Evolutionary conservation across 495 filamentous ascomycete genomes (phyloP).

Genomic region (Cercophora newfieldiana): DNA sequence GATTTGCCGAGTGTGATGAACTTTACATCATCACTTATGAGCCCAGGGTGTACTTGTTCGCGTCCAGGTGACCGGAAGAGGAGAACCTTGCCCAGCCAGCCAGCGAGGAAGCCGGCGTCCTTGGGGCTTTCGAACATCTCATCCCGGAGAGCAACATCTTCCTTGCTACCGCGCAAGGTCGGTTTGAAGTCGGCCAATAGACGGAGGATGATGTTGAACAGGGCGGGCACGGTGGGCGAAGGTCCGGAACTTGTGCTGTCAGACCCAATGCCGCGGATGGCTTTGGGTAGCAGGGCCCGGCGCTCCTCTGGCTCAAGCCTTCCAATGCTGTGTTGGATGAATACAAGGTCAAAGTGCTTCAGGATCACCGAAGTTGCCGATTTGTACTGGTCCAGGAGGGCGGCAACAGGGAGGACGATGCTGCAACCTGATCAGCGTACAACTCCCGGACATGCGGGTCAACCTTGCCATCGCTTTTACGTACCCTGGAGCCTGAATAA

Average conservation of each 20-base stretch:
- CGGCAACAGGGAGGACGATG: conserved; percentile 79
- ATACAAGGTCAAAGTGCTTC: conserved; percentile 83
- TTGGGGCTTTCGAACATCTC: conserved; percentile 59
- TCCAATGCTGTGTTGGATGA: conserved; percentile 82
- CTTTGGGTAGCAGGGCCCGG: conserved; percentile 64
- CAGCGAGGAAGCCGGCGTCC: conserved; percentile 73
- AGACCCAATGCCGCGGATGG: conserved; percentile 71
- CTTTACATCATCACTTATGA: conserved; percentile 67
- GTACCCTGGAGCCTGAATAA: conserved; percentile 45
- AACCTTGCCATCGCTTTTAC: background rate
- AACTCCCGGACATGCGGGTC: background rate
- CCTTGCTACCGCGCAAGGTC: conserved; percentile 71
- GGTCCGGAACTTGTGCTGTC: conserved; percentile 48
- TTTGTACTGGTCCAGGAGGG: conserved; percentile 88
- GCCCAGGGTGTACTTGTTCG: conserved; percentile 59
- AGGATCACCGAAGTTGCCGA: conserved; percentile 68
- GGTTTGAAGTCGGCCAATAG: conserved; percentile 69
- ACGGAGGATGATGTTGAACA: conserved; percentile 84
- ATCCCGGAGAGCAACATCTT: conserved; percentile 68
- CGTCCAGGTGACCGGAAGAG: too few species aligned
- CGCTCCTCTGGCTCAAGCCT: conserved; percentile 57
- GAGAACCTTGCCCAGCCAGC: conserved; percentile 78
- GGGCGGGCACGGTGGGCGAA: conserved; percentile 57
- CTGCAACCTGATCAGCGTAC: conserved; percentile 32
- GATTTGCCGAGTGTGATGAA: conserved; percentile 71